Evolutionary conservation across 1,139 yeast genomes (phyloP), one percentile per base, ranked within the genome.

Genomic region (Pichia sp.): DNA sequence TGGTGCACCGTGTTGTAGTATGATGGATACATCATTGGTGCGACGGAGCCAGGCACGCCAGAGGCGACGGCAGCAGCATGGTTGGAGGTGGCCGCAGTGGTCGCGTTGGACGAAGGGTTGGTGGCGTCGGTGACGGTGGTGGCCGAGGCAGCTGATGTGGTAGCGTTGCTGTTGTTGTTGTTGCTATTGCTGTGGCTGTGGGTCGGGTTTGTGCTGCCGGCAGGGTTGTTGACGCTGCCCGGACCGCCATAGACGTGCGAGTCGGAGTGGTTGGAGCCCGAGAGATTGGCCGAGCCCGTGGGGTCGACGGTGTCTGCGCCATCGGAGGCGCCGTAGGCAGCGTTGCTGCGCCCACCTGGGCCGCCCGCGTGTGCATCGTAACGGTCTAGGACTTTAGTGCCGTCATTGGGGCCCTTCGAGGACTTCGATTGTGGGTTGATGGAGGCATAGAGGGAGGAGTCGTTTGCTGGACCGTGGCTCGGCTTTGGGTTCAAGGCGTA

Each of bases 401-500:
- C 40, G 4, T 36, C 40, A 36, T 36, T 36, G 14, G 7, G 7
- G 40, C 40, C 16, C 40, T 36, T 36, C 16, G 40, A 36, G 7
- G 16, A 6, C n/a, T 20, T 42, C 9, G 14, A 12, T n/a, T 42
- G 45, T 34, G 10, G 40, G 40, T 16, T 14, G 16, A 36, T 6
- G 7, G 40, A 14, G 16, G 16, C 14, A 14, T 36, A 36, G 16
- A 36, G 14, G 40, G 40, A 36, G 40, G 40, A 14, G 40, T 36
- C 40, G 4, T 36, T 36, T 9, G 6, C 16, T 14, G 40, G 38
- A 4, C 12, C 33, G 36, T 48, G 43, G 30, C 4, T 30, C 6
- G 52, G 61, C 57, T 49, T 60, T 61, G 38, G 62, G 17, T 53
- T 56, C 6, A 65, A 51, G 31, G 64, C 61, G 54, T 63, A 61